Evolutionary conservation across 441 rosid genomes (phyloP).

Genomic region (Brassica hybrid): DNA sequence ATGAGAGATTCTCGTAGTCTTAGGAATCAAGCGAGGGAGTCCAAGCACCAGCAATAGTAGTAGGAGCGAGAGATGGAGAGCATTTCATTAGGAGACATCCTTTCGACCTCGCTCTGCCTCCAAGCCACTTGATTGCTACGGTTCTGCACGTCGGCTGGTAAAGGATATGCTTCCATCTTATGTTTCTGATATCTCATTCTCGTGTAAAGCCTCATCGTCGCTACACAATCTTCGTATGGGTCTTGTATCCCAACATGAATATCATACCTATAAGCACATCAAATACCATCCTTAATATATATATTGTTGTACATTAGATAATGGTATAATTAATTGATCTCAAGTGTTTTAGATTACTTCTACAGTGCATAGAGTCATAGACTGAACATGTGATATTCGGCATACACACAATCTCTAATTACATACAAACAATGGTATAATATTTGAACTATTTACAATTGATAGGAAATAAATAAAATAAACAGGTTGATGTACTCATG

Average conservation of each 20-base stretch:
- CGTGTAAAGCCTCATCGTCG: slow-evolving; percentile 84
- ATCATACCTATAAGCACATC: slow-evolving; percentile 58
- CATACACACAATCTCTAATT: not conserved
- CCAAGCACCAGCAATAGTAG: slow-evolving; percentile 92
- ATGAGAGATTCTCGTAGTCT: not conserved
- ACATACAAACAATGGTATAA: not conserved
- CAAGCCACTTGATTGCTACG: slow-evolving; percentile 67
- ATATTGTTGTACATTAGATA: not conserved
- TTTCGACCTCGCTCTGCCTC: slow-evolving; percentile 84
- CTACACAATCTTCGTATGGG: slow-evolving; percentile 89
- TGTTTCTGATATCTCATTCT: slow-evolving; percentile 85
- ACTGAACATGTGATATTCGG: not conserved
- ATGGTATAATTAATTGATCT: not conserved
- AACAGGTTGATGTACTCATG: not conserved
- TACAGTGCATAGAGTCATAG: not conserved
- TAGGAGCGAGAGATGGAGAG: slow-evolving; percentile 74
- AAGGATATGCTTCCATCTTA: slow-evolving; percentile 59
- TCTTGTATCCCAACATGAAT: slow-evolving; percentile 79
- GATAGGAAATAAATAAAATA: not conserved
- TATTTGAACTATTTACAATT: not conserved
- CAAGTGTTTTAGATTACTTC: not conserved
- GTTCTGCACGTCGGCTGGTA: slow-evolving; percentile 74
- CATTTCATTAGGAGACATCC: slow-evolving; percentile 77
- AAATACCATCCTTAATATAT: slow-evolving; percentile 14
- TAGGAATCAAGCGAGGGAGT: slow-evolving; percentile 45